These are phyloP conservation scores for Bimuria novae-zelandiae DNA, from an alignment of 2,329 filamentous ascomycete genomes.

Conservation along the genomic window DNA sequence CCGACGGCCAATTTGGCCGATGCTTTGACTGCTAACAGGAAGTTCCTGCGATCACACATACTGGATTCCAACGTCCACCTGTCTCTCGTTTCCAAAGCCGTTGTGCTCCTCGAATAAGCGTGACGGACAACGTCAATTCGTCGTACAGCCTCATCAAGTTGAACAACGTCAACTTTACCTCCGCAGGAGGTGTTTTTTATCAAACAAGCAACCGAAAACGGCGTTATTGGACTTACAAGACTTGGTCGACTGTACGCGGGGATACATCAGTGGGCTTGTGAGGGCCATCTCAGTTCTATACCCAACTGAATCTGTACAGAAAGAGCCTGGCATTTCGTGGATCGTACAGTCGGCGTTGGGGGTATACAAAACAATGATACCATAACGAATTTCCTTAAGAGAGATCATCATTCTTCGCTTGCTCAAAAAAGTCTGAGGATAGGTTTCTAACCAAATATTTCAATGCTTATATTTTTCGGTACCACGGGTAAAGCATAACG, in stretches of 20 bases:
- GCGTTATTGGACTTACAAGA: not conserved
- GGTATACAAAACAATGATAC: not conserved
- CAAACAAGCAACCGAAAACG: not conserved
- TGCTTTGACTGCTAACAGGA: conserved; percentile 3
- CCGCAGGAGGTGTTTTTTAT: not conserved
- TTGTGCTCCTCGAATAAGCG: conserved; percentile 2
- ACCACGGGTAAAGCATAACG: not conserved
- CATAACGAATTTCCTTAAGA: conserved; percentile 5
- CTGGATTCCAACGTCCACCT: not conserved
- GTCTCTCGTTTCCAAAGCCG: conserved; percentile 4
- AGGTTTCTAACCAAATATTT: not conserved
- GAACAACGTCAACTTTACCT: too few relatives aligned
- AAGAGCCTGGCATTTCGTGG: not conserved
- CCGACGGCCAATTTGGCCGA: not conserved
- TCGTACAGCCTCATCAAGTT: too few relatives aligned
- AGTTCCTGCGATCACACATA: conserved; percentile 1
- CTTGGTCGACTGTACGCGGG: not conserved
- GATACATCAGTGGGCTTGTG: not conserved
- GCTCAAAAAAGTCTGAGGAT: not conserved
- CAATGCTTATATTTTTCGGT: not conserved
- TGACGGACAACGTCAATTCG: not conserved
- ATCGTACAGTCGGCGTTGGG: conserved; percentile 1
- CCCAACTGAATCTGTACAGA: not conserved
- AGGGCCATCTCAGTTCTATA: not conserved
- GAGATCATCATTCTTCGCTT: not conserved